Evolutionary conservation across 306 rosid species (phyloP).

Genomic region (Lathyrus sativus): DNA sequence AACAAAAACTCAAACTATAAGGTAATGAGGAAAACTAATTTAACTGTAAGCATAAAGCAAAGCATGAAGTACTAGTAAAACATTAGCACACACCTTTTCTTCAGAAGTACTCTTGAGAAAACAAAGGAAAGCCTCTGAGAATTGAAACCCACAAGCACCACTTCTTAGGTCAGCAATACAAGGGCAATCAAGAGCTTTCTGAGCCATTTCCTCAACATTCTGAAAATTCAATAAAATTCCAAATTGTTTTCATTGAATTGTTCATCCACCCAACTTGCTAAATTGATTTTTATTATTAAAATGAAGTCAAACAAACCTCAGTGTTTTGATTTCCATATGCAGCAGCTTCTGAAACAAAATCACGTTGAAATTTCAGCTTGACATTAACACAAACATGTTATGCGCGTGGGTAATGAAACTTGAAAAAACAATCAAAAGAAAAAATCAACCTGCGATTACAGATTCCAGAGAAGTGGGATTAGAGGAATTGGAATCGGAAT

Average conservation of each 20-base stretch:
- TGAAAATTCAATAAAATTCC: constrained; percentile 42
- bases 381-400: constrained; percentile 40
- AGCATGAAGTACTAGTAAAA: constrained; percentile 11
- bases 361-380: constrained; percentile 19
- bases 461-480: constrained; percentile 55
- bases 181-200: constrained; percentile 90
- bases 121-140: constrained; percentile 84
- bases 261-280: constrained; percentile 25
- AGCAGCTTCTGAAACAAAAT: constrained; percentile 74
- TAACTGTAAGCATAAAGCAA: constrained; percentile 2
- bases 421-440: not conserved
- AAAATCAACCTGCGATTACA: constrained; percentile 54
- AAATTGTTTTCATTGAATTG: constrained; percentile 20
- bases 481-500: constrained; percentile 16
- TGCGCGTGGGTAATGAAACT: constrained; percentile 9
- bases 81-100: constrained; percentile 65
- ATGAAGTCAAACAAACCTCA: constrained; percentile 57
- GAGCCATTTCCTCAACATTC: constrained; percentile 84
- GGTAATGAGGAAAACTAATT: not conserved
- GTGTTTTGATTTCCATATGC: constrained; percentile 66
- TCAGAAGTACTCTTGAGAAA: constrained; percentile 82
- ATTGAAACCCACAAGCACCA: constrained; percentile 81
- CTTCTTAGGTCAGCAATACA: constrained; percentile 85
- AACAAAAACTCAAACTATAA: constrained; percentile 10
- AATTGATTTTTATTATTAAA: constrained; percentile 31